Conservation (phyloP, 495 filamentous ascomycete genomes). For the Penicillium bialowiezense region DNA sequence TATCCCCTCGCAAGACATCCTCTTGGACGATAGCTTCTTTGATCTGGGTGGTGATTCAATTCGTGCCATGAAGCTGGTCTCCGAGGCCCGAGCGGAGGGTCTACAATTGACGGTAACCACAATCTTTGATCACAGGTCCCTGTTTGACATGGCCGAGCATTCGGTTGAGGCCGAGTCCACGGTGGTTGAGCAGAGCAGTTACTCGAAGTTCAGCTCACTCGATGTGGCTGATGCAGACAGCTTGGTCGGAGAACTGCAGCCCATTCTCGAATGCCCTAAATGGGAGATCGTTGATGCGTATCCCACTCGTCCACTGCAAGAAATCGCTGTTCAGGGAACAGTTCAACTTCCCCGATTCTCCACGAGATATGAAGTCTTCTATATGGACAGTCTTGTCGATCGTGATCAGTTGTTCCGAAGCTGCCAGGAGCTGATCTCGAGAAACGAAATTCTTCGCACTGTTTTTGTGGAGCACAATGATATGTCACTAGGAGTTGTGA, state of each 20-base stretch:
- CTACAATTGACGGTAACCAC: slow-evolving; percentile 1
- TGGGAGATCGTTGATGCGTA: slow-evolving; percentile 9
- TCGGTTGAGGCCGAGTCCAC: not conserved
- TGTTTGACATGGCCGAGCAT: slow-evolving; percentile 1
- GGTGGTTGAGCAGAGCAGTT: not conserved
- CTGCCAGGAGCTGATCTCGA: slow-evolving; percentile 33
- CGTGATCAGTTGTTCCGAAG: slow-evolving; percentile 7
- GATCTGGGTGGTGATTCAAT: slow-evolving; percentile 2
- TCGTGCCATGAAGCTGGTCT: slow-evolving; percentile 4
- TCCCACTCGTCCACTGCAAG: slow-evolving; percentile 27
- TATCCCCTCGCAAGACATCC: not conserved
- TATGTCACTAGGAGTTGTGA: slow-evolving; percentile 42
- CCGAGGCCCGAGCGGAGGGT: not conserved
- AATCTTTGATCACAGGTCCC: not conserved
- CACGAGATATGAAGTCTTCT: slow-evolving; percentile 25
- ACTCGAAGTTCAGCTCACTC: not conserved
- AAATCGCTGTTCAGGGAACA: slow-evolving; percentile 45
- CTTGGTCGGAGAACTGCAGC: not conserved
- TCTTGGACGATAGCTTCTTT: slow-evolving; percentile 2
- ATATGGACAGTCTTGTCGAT: slow-evolving; percentile 22
- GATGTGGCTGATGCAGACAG: not conserved
- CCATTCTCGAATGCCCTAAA: not conserved
- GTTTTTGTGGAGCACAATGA: slow-evolving; percentile 47
- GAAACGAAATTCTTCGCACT: slow-evolving; percentile 54
- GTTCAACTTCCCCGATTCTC: slow-evolving; percentile 30